Evolutionary conservation across 1,284 basidiomycete species (phyloP), one percentile per base, ranked within the genome.

Genomic region (Paramarasmius palmivorus): DNA sequence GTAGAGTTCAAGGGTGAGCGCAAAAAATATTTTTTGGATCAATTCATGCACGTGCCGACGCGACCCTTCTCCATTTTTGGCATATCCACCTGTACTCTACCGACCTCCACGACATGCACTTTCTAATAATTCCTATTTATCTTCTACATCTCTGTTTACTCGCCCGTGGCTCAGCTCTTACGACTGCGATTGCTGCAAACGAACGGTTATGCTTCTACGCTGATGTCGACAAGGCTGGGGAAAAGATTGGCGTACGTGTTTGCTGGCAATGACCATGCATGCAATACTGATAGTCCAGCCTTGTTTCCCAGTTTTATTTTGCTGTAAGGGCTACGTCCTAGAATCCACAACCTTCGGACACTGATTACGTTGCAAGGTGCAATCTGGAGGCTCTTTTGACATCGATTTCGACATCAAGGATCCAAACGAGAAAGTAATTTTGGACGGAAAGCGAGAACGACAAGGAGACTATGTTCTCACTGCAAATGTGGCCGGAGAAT

Each of bases 391-490:
- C 46, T 88, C 90, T 6, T 99, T 99, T 70, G 96, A 99, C 68
- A 92, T 99, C 55, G 94, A 98, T 77, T 99, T 92, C 69, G 86
- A 90, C 59, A 83, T 99, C 59, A 92, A 88, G 62, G 93, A 95
- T 68, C 96, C 97, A 10, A 84, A 84, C 54, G 90, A 93, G 68
- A 92, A 87, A 66, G 76, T 95, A 44, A 71, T 99, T 36, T 82
- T 98, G 41, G 88, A 94, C 52, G 97, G 94, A 52, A 71, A 82
- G 61, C 85, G 88, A 40, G 95, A 98, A 66, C 86, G 93, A 34
- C 95, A 98, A 66, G 94, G 96, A 39, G 97, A 99, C 81, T 98
- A 90, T 66, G 93, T 99, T 58, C 86, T 99, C 61, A 99, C 97
- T 4, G 96, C 93, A 12, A 95, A 98, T 73, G 82, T 83, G 35